Evolutionary conservation across 352 stramenopile species (phyloP), one percentile per base, ranked within the genome.

Genomic region (Phytophthora syringae): DNA sequence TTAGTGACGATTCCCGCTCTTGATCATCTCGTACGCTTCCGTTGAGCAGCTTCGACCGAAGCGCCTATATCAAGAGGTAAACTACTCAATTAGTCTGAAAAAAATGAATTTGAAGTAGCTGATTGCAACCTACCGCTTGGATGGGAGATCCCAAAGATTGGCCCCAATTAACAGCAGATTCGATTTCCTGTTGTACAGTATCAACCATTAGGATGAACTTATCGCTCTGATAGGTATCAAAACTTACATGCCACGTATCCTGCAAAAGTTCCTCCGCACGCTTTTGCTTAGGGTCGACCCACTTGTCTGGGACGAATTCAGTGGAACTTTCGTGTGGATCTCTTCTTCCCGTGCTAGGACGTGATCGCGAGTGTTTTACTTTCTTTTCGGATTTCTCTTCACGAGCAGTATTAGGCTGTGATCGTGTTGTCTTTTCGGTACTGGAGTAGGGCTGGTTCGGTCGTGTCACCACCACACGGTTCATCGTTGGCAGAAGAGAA

Each of bases 251-350:
- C 66, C 70, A 82, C 1, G 70, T 71, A 24, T 75, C 66, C 37
- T 79, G 51, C 9, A 81, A 36, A 51, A 81, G 62, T 24, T 79
- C 58, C 24, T 79, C 52, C 30, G 67, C 67, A 28, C 74, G 67
- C 12, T 64, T 47, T 32, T 75, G 67, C 27, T 81, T 82, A 5
- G 67, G 67, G 45, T 82, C 74, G 5, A 77, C 30, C 74, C 74
- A 82, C 20, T 64, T 56, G 5, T 47, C 56, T 47, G 36, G 37
- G 18, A 39, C 18, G 10, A 32, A 1, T 27, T 68, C 44, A 12
- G 22, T 52, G 7, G 49, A 44, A 3, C 11, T 59, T 37, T 74
- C 48, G n/a, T 59, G 7, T 3, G 9, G 21, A 7, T 65, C 28
- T 47, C 53, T 52, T 28, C 65, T 51, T 40, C 40, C 60, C n/a